A percentile compares a stretch with the other conserved stretches of the same genome.
phyloP scores from a whole-genome alignment of 306 rosid genomes.

The Mucuna pruriens region DNA sequence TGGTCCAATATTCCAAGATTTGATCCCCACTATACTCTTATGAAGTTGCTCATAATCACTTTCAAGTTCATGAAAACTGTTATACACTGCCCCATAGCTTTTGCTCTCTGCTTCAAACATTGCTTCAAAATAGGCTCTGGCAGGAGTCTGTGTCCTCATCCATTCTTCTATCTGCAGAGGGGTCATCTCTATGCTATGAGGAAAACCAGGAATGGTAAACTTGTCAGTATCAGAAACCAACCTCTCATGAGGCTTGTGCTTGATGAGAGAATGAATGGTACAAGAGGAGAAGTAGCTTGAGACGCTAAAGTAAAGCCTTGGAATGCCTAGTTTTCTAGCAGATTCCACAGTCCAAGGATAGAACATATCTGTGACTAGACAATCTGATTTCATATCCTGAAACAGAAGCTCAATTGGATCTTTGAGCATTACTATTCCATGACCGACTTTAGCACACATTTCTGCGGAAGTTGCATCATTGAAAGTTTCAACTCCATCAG shows the following conservation, averaged over 20 bases:
- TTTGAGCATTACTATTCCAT: not conserved
- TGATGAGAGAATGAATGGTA: constrained; percentile 1
- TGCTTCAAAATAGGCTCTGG: not conserved
- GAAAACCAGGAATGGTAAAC: constrained; percentile 39
- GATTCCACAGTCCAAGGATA: constrained; percentile 37
- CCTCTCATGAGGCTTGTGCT: constrained; percentile 35
- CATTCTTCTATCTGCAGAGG: constrained; percentile 22
- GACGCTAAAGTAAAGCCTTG: constrained; percentile 15
- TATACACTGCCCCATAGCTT: not conserved
- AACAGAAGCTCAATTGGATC: constrained; percentile 3
- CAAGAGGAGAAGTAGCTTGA: constrained; percentile 32
- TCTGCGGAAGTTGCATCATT: not conserved
- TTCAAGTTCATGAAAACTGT: not conserved
- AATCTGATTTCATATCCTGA: constrained; percentile 33
- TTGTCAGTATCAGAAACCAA: constrained; percentile 2
- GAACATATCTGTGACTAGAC: constrained; percentile 1
- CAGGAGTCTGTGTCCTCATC: not conserved
- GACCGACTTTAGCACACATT: not conserved
- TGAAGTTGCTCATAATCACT: not conserved
- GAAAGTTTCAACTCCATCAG: constrained; percentile 24
- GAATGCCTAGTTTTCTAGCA: constrained; percentile 26
- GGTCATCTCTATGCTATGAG: constrained; percentile 26
- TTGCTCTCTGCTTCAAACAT: constrained; percentile 17
- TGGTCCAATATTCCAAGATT: not conserved
- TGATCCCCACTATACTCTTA: not conserved